Base-by-base conservation (phyloP, 345 rosid genomes). In the Bruguiera parviflora region DNA sequence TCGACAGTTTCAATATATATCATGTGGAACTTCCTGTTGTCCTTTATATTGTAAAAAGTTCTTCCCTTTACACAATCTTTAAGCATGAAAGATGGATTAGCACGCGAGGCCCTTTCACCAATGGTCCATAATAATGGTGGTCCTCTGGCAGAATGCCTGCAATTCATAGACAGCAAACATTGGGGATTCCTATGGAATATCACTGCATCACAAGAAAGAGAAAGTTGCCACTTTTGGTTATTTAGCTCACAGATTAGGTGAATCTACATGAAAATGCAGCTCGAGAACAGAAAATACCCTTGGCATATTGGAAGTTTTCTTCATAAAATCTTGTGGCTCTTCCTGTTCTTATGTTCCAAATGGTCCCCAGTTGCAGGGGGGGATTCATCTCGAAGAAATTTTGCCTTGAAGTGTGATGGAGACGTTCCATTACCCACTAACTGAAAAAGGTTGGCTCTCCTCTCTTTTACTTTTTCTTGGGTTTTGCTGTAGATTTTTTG, bases 401-500 rank as follows among this genome's bases (percentile, higher is more conserved):
- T 81, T 75, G 78, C 79, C 66, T 77, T 68, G 87, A 74, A 73
- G 91, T 79, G 82, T 86, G 92, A 89, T 80, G 80, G 92, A 71
- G 97, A 88, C 92, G 70, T 80, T 80, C 79, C 96, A 52, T 88
- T 84, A 84, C 88, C 85, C 84, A 80, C 81, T 77, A 82, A 78
- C 81, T 78, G 39, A 80, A 76, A 86, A 86, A 86, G 87, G 96
- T 89, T 77, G 63, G 83, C 78, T 68, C 80, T 70, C 69, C 21
- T 67, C 73, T 79, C 76, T 78, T 74, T 71, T 74, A 22, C 84
- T 83, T 84, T 35, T 77, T 77, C 73, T 78, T 63, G 73, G 73
- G 60, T 77, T 59, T 63, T 53, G 68, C 65, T 75, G 73, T 58
- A 65, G 59, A 53, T 72, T 62, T 84, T 72, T 61, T 33, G 58